phyloP scores from a whole-genome alignment of 2,329 filamentous ascomycete genomes.

The Mariannaea sp. region DNA sequence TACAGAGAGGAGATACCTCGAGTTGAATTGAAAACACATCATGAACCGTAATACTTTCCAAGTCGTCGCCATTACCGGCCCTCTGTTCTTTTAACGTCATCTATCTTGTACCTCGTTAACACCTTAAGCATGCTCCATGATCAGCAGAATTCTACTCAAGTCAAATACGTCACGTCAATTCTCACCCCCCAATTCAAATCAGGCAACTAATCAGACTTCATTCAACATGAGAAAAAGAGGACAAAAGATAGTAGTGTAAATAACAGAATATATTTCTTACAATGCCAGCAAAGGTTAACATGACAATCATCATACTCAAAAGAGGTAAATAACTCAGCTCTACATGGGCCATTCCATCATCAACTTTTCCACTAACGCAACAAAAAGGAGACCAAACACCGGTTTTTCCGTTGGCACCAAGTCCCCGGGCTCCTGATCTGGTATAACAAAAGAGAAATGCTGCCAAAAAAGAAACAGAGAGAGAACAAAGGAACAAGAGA shows the following conservation, averaged over 20 bases:
- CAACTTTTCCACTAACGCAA: background rate
- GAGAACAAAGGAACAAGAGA: background rate
- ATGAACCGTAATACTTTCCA: constrained; percentile 2
- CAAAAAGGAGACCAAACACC: background rate
- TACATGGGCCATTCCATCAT: background rate
- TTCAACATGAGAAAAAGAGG: too few species aligned
- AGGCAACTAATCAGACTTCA: too few species aligned
- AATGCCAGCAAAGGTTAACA: constrained; percentile 11
- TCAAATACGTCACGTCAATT: too few species aligned
- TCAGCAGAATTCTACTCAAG: too few species aligned
- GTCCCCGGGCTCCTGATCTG: constrained; percentile 11
- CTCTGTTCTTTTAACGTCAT: too few species aligned
- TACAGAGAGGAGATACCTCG: constrained; percentile 1
- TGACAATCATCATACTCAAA: background rate
- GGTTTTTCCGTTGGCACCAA: constrained; percentile 1
- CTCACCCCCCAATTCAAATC: too few species aligned
- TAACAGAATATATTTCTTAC: too few species aligned
- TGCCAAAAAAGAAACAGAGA: constrained; percentile 4
- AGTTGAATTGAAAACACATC: constrained; percentile 4
- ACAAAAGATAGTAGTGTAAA: too few species aligned
- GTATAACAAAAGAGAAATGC: constrained; percentile 6
- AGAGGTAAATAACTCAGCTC: background rate
- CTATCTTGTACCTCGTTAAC: too few species aligned
- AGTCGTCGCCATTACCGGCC: too few species aligned
- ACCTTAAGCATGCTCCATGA: too few species aligned